A percentile compares a stretch with the other conserved stretches of the same genome.
Conservation (phyloP, 2,329 filamentous ascomycete genomes). For the Penicillium italicum region DNA sequence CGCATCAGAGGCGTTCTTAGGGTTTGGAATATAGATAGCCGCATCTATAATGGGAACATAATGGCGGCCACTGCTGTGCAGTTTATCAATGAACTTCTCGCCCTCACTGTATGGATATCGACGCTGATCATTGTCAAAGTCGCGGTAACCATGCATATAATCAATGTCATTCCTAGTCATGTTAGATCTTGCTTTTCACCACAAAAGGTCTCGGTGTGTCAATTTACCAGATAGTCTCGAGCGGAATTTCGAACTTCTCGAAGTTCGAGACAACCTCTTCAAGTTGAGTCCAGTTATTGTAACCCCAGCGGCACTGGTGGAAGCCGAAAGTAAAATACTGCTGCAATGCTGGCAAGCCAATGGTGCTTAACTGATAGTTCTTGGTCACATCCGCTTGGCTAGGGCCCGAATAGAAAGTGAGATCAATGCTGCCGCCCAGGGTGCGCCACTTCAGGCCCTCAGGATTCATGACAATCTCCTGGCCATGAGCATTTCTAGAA, state of each 20-base stretch:
- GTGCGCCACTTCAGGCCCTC: constrained; percentile 68
- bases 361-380: constrained; percentile 64
- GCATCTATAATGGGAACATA: constrained; percentile 61
- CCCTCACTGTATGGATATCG: constrained; percentile 51
- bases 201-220: background rate
- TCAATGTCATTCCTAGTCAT: constrained; percentile 45
- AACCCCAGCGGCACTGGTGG: constrained; percentile 82
- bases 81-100: constrained; percentile 49
- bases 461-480: constrained; percentile 65
- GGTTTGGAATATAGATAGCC: constrained; percentile 69
- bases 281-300: constrained; percentile 66
- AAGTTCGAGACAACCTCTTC: constrained; percentile 56
- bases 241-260: constrained; percentile 54
- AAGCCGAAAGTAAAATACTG: constrained; percentile 79
- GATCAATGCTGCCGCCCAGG: constrained; percentile 71
- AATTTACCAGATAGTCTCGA: constrained; percentile 49
- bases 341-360: constrained; percentile 72
- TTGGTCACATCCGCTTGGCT: constrained; percentile 64
- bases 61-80: constrained; percentile 55
- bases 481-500: constrained; percentile 70
- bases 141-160: constrained; percentile 59
- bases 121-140: constrained; percentile 56
- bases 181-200: background rate
- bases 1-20: constrained; percentile 62
- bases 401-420: constrained; percentile 76